Base-by-base conservation (phyloP, 2,329 filamentous ascomycete genomes). In the Gaeumannomyces sp. region DNA sequence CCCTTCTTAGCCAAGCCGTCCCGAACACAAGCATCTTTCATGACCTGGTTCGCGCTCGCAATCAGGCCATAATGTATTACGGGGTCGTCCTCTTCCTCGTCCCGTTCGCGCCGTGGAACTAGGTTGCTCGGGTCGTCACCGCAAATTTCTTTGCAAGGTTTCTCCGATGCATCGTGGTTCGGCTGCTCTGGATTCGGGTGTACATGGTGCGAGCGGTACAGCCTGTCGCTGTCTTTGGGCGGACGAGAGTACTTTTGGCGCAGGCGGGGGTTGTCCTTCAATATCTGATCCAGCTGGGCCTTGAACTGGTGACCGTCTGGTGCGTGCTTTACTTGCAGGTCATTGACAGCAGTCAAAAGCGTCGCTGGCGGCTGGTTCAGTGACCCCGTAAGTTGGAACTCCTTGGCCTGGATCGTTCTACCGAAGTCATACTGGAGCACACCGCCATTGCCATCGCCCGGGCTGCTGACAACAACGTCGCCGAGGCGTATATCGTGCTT, bases 1-100 rank as follows among this genome's bases (percentile, higher is more conserved):
- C 67, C 66, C 16, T 68, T 64, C 25, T 72, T n/a, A 1, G 69
- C 58, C 2, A 75, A 62, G 31, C 58, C 62, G 64, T 77, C 73
- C 1, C 76, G 68, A 8, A 66, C 6, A 2, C 11, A 0, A 0
- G 69, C 73, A 61, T 75, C 62, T 35, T 73, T 72, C 65, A 77
- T 73, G 11, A 76, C 2, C 25, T 66, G 65, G 60, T 76, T 74
- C 0, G 59, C 73, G 0, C 72, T 76, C 1, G 73, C 76, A 62
- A 78, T 75, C 0, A 73, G 33, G 0, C 76, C 77, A 33, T 75
- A 75, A 64, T 77, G 75, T 3, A 77, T 66, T 22, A 61, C 53
- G 11, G 72, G 70, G 59, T 69, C 69, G 61, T 72, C 67, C 1
- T 70, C 65, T 3, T 68, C 53, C 63, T 62, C 38, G 16, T 70